Percentiles rank a stretch among this genome's conserved stretches.
These are phyloP conservation scores for Colletotrichum trifolii DNA, from an alignment of 2,329 filamentous ascomycete genomes.

Conservation along the genomic window DNA sequence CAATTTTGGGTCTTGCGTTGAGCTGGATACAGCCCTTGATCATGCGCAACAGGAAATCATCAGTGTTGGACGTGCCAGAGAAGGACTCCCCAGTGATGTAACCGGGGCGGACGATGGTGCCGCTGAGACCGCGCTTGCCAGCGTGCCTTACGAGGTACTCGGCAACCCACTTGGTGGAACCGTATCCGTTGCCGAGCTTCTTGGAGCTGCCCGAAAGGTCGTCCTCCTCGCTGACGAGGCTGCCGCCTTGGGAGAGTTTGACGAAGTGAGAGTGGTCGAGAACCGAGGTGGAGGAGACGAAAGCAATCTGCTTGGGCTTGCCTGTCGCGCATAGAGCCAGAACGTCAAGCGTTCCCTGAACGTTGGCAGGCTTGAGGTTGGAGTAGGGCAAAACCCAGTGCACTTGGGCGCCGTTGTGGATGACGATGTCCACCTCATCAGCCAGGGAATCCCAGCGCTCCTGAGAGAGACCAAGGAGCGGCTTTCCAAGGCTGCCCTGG, in stretches of 20 bases:
- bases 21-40: constrained; percentile 90
- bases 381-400: constrained; percentile 87
- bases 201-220: constrained; percentile 80
- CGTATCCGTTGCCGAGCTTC: constrained; percentile 87
- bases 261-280: constrained; percentile 88
- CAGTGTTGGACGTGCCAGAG: constrained; percentile 79
- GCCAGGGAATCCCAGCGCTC: constrained; percentile 73
- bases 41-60: constrained; percentile 91
- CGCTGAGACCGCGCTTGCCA: constrained; percentile 78
- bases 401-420: constrained; percentile 85
- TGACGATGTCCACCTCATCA: constrained; percentile 75
- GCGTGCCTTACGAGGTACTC: constrained; percentile 81
- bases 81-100: constrained; percentile 82
- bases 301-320: constrained; percentile 82
- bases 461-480: constrained; percentile 77
- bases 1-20: constrained; percentile 76
- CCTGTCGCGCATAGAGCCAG: constrained; percentile 81
- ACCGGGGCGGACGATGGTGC: constrained; percentile 82
- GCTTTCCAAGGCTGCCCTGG: constrained; percentile 78
- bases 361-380: constrained; percentile 78
- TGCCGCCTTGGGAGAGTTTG: constrained; percentile 75
- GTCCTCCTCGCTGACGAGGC: constrained; percentile 74
- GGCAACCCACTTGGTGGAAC: constrained; percentile 85
- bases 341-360: constrained; percentile 81
- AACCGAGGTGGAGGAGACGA: constrained; percentile 84